These are phyloP conservation scores for Nemania sp. DNA, from an alignment of 2,329 filamentous ascomycete genomes.

Conservation along the genomic window DNA sequence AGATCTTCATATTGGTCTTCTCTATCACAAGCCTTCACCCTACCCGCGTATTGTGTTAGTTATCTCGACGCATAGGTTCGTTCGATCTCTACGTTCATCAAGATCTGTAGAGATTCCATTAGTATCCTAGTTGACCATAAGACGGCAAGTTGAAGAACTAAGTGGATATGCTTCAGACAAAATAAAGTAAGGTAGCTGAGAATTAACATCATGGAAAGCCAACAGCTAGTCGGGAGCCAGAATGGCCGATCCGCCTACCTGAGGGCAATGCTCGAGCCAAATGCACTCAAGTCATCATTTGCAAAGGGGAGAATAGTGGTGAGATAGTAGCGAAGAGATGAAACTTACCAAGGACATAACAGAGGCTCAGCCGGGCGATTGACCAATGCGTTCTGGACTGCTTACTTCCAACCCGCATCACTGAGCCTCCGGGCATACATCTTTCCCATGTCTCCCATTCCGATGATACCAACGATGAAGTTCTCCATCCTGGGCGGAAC, in stretches of 20 bases:
- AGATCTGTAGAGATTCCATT: constrained; percentile 36
- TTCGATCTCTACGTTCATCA: constrained; percentile 18
- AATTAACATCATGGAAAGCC: constrained; percentile 97
- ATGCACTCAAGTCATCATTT: constrained; percentile 99
- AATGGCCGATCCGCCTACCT: constrained; percentile 75
- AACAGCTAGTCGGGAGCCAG: constrained; percentile 73
- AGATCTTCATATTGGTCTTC: constrained; percentile 88
- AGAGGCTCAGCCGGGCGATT: constrained; percentile 39
- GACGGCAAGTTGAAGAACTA: constrained; percentile 15
- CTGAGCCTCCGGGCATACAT: constrained; percentile 95
- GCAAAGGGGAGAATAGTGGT: constrained; percentile 48
- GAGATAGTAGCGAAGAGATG: constrained; percentile 20
- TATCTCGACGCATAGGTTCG: constrained; percentile 14
- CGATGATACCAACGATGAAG: constrained; percentile 91
- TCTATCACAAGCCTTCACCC: constrained; percentile 93
- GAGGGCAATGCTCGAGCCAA: constrained; percentile 98
- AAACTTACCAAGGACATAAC: constrained; percentile 55
- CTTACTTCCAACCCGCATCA: constrained; percentile 96
- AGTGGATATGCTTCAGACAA: constrained; percentile 78
- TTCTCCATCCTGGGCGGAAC: constrained; percentile 67
- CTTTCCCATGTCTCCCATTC: constrained; percentile 99
- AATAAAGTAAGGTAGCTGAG: constrained; percentile 93
- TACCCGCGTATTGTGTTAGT: constrained; percentile 56
- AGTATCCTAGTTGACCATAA: constrained; percentile 37
- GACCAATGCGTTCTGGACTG: constrained; percentile 30